phyloP scores from a whole-genome alignment of 176 grass and related monocot genomes.

The Zea mays region DNA sequence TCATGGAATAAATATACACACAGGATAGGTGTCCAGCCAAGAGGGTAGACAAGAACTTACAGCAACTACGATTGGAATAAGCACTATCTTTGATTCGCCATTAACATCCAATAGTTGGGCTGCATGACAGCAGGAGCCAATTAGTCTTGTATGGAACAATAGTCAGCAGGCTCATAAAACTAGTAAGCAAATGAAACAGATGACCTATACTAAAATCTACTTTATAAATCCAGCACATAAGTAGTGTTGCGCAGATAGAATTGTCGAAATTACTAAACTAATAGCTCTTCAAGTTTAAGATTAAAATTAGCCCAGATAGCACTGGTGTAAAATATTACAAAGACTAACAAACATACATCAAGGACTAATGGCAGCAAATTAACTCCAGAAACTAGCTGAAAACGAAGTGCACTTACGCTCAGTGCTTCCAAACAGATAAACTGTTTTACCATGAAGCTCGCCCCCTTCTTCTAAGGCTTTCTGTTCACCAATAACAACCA shows the following conservation, averaged over 20 bases:
- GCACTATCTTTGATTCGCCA: constrained; percentile 70
- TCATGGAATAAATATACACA: not conserved
- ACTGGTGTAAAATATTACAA: not conserved
- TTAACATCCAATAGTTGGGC: constrained; percentile 72
- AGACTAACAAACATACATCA: constrained; percentile 8
- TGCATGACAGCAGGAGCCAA: constrained; percentile 40
- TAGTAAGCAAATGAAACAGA: too few species aligned
- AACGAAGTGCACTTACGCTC: constrained; percentile 54
- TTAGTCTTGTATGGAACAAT: not conserved
- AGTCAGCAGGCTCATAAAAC: too few species aligned
- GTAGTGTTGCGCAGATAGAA: not conserved
- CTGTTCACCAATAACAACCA: constrained; percentile 41
- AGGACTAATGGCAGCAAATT: not conserved
- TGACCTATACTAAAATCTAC: not conserved
- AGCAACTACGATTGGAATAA: constrained; percentile 74
- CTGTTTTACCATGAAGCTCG: constrained; percentile 70
- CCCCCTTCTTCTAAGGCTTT: constrained; percentile 78
- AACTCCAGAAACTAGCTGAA: not conserved
- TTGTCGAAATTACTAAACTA: not conserved
- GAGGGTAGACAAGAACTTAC: constrained; percentile 56
- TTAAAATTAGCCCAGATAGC: not conserved
- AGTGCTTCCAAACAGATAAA: constrained; percentile 89
- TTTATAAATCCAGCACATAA: not conserved
- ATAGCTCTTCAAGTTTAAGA: not conserved
- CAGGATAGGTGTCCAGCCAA: constrained; percentile 13